These are phyloP conservation scores for Candida xiaguanensis DNA, from an alignment of 805 yeast species.

Conservation along the genomic window DNA sequence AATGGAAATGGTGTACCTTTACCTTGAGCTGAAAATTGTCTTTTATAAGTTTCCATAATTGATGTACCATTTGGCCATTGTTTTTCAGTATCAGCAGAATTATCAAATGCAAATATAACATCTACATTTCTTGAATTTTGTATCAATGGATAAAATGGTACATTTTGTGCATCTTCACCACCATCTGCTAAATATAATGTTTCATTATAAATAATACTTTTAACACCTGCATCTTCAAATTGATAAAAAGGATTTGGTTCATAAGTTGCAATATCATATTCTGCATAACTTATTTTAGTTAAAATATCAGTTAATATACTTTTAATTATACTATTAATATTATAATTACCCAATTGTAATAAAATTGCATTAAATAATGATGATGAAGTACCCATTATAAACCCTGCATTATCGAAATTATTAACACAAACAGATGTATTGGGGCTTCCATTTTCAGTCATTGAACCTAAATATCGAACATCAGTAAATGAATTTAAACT, in stretches of 20 bases:
- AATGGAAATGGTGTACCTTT: constrained; percentile 70
- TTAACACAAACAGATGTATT: constrained; percentile 24
- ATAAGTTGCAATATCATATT: constrained; percentile 68
- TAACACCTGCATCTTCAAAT: constrained; percentile 26
- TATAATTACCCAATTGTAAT: constrained; percentile 44
- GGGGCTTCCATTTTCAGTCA: constrained; percentile 29
- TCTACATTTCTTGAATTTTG: constrained; percentile 26
- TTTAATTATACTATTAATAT: constrained; percentile 15
- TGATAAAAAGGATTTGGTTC: constrained; percentile 63
- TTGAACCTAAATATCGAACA: constrained; percentile 33
- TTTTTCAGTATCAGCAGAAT: constrained; percentile 20
- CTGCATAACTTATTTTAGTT: constrained; percentile 39
- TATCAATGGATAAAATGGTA: constrained; percentile 36
- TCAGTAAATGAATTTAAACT: constrained; percentile 37
- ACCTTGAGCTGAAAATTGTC: constrained; percentile 42
- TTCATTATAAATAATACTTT: constrained; percentile 17
- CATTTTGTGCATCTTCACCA: constrained; percentile 37
- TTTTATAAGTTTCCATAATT: constrained; percentile 27
- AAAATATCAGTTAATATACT: constrained; percentile 22
- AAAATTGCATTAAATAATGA: constrained; percentile 44
- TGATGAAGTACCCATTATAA: constrained; percentile 36
- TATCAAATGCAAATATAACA: constrained; percentile 40
- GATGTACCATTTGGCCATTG: constrained; percentile 40
- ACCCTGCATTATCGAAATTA: constrained; percentile 40
- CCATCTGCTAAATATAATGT: constrained; percentile 37